Conservation (phyloP, 73 alveolate genomes). For the Effrenium voratum region DNA sequence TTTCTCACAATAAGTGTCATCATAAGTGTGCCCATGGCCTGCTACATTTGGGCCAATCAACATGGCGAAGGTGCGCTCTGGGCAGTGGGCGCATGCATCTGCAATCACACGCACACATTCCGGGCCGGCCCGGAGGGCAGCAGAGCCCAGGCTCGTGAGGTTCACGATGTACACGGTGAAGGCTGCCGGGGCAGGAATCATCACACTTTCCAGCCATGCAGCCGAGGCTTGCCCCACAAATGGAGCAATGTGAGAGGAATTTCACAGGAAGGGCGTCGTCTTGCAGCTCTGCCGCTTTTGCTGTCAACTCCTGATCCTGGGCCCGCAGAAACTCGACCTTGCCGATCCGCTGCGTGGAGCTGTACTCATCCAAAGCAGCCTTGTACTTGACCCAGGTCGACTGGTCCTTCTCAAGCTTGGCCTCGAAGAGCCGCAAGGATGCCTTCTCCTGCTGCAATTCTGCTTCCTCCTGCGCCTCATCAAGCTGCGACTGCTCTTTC, state of each 20-base stretch:
- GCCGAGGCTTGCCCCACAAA: not conserved
- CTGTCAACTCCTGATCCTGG: constrained; percentile 9
- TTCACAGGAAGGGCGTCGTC: not conserved
- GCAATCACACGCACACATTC: not conserved
- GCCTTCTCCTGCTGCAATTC: constrained; percentile 32
- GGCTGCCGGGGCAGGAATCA: not conserved
- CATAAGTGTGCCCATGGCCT: constrained; percentile 21
- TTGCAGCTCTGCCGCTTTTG: not conserved
- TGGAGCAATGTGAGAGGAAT: not conserved
- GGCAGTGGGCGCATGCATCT: constrained; percentile 71
- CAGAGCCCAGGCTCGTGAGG: constrained; percentile 24
- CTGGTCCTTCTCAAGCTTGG: constrained; percentile 43
- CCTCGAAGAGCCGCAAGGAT: constrained; percentile 21
- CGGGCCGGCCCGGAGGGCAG: not conserved
- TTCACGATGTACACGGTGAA: constrained; percentile 45
- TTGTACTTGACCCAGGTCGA: not conserved
- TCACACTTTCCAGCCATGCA: not conserved
- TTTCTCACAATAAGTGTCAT: not conserved
- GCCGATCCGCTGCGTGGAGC: constrained; percentile 34
- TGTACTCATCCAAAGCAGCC: not conserved
- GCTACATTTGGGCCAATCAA: constrained; percentile 15
- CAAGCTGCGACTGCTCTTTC: constrained; percentile 4
- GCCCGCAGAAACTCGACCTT: constrained; percentile 43
- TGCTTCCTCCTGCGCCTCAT: constrained; percentile 28
- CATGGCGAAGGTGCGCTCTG: not conserved